Evolutionary conservation across 306 rosid genomes (phyloP).

Genomic region (Alnus glutinosa): DNA sequence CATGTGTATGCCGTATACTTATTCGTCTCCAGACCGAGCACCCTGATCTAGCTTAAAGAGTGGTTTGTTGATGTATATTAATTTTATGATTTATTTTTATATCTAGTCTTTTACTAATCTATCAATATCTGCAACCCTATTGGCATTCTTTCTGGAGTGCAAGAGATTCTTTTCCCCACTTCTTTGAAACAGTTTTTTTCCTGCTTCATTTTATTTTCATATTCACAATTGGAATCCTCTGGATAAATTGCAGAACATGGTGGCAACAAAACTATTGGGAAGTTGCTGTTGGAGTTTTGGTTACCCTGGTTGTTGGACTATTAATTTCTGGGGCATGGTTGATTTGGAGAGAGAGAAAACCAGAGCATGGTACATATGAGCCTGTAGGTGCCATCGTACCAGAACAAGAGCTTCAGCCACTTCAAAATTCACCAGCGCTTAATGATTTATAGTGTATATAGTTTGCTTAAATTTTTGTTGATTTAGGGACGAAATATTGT

Average conservation of each 20-base stretch:
- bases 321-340: slow-evolving; percentile 57
- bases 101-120: not conserved
- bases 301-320: slow-evolving; percentile 47
- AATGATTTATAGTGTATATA: slow-evolving; percentile 13
- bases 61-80: not conserved
- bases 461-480: not conserved
- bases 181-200: not conserved
- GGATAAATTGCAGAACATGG: slow-evolving; percentile 60
- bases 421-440: slow-evolving; percentile 41
- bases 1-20: not conserved
- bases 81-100: not conserved
- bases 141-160: not conserved
- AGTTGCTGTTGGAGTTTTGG: slow-evolving; percentile 46
- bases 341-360: slow-evolving; percentile 57
- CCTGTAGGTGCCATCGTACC: slow-evolving; percentile 59
- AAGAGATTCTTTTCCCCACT: not conserved
- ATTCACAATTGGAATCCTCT: slow-evolving; percentile 15
- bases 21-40: not conserved
- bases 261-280: slow-evolving; percentile 52
- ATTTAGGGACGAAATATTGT: not conserved
- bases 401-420: slow-evolving; percentile 91
- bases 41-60: not conserved
- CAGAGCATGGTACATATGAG: slow-evolving; percentile 50
- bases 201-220: slow-evolving; percentile 5
- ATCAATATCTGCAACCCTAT: not conserved